Conservation (phyloP, 2,329 filamentous ascomycete genomes). For the Alternaria tenuissima region DNA sequence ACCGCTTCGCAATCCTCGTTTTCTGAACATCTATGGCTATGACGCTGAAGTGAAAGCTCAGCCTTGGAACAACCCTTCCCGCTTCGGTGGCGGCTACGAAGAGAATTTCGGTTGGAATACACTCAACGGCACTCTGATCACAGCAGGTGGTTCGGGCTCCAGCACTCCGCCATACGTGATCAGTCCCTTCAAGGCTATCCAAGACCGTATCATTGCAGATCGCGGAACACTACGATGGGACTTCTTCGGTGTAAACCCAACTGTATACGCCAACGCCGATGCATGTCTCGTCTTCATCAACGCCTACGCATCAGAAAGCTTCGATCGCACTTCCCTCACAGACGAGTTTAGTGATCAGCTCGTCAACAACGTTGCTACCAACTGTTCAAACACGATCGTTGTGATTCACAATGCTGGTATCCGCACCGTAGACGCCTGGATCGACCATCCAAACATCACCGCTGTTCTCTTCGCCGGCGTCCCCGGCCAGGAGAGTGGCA, state of each 20-base stretch:
- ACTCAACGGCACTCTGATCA: conserved; percentile 54
- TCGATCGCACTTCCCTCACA: conserved; percentile 34
- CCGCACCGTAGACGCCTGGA: conserved; percentile 77
- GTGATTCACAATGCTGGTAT: conserved; percentile 59
- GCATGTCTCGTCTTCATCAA: conserved; percentile 67
- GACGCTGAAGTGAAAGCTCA: conserved; percentile 47
- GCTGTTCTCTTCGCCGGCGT: conserved; percentile 82
- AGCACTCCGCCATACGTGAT: conserved; percentile 53
- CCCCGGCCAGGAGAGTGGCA: conserved; percentile 82
- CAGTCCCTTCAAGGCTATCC: conserved; percentile 52
- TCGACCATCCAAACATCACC: conserved; percentile 77
- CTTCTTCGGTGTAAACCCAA: conserved; percentile 43
- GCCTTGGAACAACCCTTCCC: conserved; percentile 50
- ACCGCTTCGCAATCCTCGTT: conserved; percentile 57
- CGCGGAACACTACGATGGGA: conserved; percentile 48
- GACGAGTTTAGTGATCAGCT: conserved; percentile 41
- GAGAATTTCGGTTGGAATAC: conserved; percentile 49
- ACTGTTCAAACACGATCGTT: conserved; percentile 62
- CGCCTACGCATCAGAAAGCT: conserved; percentile 54
- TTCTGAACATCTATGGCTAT: conserved; percentile 52
- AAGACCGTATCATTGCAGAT: conserved; percentile 38
- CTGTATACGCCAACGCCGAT: conserved; percentile 45
- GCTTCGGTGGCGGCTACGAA: conserved; percentile 52
- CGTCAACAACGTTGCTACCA: conserved; percentile 55
- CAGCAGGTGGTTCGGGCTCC: conserved; percentile 50